Conservation (phyloP, 805 yeast species). For the Ogataea degrootiae region DNA sequence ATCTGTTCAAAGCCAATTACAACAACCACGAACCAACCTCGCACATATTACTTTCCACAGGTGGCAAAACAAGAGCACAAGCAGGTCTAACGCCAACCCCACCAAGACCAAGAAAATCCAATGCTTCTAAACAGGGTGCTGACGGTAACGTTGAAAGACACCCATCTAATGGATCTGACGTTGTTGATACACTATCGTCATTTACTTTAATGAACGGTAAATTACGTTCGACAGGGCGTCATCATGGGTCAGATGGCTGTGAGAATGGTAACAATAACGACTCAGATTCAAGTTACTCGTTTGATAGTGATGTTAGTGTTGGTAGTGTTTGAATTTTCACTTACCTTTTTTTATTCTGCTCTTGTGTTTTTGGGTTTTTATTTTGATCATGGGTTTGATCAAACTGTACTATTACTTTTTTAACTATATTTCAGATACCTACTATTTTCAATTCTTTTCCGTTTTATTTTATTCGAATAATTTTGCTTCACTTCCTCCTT, state of each 20-base stretch:
- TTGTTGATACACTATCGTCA: slow-evolving; percentile 17
- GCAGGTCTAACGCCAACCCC: not conserved
- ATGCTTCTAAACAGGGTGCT: too few species aligned
- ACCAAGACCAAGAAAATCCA: slow-evolving; percentile 1
- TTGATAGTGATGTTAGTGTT: too few species aligned
- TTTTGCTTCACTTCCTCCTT: too few species aligned
- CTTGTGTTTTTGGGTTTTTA: too few species aligned
- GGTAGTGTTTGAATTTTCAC: too few species aligned
- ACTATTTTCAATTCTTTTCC: too few species aligned
- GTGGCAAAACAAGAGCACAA: not conserved
- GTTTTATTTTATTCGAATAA: too few species aligned
- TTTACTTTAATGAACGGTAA: slow-evolving; percentile 15
- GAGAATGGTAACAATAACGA: not conserved
- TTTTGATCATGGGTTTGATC: too few species aligned
- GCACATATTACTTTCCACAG: not conserved
- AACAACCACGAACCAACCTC: not conserved
- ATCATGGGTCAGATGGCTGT: not conserved
- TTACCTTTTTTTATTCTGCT: too few species aligned
- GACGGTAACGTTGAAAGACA: not conserved
- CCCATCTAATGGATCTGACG: slow-evolving; percentile 3
- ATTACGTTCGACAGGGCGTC: slow-evolving; percentile 2
- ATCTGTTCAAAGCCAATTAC: slow-evolving; percentile 5
- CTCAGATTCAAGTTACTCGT: not conserved
- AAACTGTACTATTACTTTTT: too few species aligned
- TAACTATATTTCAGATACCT: too few species aligned